phyloP scores from a whole-genome alignment of 345 rosid genomes.

The Isatis tinctoria region DNA sequence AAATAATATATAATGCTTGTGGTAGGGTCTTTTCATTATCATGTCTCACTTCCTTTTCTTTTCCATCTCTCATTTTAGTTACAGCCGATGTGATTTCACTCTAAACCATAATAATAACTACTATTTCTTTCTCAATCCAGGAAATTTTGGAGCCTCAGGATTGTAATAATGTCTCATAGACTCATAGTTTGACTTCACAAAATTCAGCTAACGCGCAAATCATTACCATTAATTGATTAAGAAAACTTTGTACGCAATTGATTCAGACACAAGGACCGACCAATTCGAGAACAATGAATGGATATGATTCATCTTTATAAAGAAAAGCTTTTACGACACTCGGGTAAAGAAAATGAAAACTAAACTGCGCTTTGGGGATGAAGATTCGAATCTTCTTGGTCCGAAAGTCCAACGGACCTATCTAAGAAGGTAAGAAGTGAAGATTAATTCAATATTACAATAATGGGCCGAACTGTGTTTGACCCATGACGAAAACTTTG shows the following conservation, averaged over 20 bases:
- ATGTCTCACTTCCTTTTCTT: slow-evolving; percentile 20
- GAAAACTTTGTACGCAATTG: not conserved
- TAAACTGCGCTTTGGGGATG: not conserved
- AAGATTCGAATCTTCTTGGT: not conserved
- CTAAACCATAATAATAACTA: not conserved
- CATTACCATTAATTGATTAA: slow-evolving; percentile 1
- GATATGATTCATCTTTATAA: not conserved
- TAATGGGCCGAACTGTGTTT: slow-evolving; percentile 5
- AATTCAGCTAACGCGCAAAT: not conserved
- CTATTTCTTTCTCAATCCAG: not conserved
- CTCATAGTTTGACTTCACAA: slow-evolving; percentile 1
- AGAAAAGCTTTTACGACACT: not conserved
- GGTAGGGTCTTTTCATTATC: slow-evolving; percentile 36
- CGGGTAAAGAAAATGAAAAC: not conserved
- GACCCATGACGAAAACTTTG: not conserved
- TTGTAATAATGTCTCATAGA: slow-evolving; percentile 7
- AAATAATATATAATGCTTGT: slow-evolving; percentile 16
- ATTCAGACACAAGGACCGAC: slow-evolving; percentile 30
- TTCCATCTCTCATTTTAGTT: not conserved
- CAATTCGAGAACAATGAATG: slow-evolving; percentile 12
- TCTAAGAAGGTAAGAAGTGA: not conserved
- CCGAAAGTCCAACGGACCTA: not conserved
- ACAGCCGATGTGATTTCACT: not conserved
- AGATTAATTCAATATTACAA: not conserved
- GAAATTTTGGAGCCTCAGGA: slow-evolving; percentile 19